phyloP scores from a whole-genome alignment of 164 flowering plant genomes.

The Stephania japonica region DNA sequence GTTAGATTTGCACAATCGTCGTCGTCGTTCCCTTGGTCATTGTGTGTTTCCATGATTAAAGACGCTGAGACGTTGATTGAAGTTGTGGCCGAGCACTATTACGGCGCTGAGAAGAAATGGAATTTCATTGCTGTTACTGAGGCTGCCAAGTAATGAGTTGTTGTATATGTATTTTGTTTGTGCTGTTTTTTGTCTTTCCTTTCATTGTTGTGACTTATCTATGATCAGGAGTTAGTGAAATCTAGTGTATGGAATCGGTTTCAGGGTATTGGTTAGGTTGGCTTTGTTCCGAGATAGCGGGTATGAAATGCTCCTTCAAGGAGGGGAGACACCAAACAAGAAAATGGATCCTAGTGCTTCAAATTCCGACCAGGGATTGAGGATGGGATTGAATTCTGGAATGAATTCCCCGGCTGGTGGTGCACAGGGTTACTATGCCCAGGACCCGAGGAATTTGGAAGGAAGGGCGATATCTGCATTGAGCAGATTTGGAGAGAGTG shows the following conservation, averaged over 20 bases:
- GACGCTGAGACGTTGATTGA: constrained; percentile 92
- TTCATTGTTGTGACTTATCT: background rate
- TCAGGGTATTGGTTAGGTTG: constrained; percentile 73
- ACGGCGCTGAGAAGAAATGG: constrained; percentile 90
- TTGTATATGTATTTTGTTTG: background rate
- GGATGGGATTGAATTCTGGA: constrained; percentile 23
- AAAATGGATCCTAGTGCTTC: constrained; percentile 23
- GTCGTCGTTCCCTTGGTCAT: constrained; percentile 54
- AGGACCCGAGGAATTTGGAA: constrained; percentile 45
- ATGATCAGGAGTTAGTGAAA: background rate
- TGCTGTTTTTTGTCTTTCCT: background rate
- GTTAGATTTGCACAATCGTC: constrained; percentile 28
- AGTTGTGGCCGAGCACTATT: constrained; percentile 74
- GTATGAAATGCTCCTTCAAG: constrained; percentile 86
- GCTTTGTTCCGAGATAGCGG: constrained; percentile 70
- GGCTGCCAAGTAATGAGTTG: constrained; percentile 61
- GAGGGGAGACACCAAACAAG: constrained; percentile 60
- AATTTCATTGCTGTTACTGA: constrained; percentile 74
- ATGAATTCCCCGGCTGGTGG: constrained; percentile 28
- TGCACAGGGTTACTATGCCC: constrained; percentile 24
- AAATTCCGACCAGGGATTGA: constrained; percentile 25
- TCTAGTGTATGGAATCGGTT: constrained; percentile 6
- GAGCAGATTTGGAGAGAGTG: constrained; percentile 72
- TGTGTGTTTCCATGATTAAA: constrained; percentile 67
- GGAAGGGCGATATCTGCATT: constrained; percentile 78